Conservation (phyloP, 208 protist species). For the Trypanosoma vivax region DNA sequence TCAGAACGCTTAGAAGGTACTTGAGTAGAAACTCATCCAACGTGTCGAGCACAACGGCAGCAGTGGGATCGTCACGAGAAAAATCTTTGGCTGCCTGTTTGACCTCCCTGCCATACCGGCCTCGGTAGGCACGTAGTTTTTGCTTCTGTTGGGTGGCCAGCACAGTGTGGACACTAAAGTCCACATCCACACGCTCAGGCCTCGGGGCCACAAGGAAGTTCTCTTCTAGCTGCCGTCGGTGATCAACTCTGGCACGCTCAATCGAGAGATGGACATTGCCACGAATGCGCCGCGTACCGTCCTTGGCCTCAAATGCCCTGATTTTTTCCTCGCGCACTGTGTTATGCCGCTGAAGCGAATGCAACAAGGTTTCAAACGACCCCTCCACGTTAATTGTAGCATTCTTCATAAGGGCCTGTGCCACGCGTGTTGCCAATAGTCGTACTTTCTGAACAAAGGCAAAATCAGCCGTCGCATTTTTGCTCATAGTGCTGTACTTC, state of each 20-base stretch:
- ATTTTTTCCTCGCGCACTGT: conserved; percentile 75
- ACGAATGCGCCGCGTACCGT: conserved; percentile 79
- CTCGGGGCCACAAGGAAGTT: conserved; percentile 67
- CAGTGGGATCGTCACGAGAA: conserved; percentile 78
- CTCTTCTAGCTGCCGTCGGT: conserved; percentile 59
- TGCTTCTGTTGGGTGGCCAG: conserved; percentile 87
- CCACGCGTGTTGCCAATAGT: conserved; percentile 71
- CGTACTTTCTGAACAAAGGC: conserved; percentile 84
- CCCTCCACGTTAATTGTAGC: conserved; percentile 70
- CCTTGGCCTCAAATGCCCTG: conserved; percentile 76
- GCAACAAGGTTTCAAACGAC: conserved; percentile 53
- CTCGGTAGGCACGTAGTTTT: conserved; percentile 80
- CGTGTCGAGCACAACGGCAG: conserved; percentile 80
- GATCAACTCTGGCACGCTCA: conserved; percentile 39
- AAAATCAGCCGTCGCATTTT: conserved; percentile 67
- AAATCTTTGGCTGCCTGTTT: conserved; percentile 78
- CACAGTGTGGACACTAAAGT: conserved; percentile 82
- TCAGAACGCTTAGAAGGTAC: conserved; percentile 78
- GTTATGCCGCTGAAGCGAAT: conserved; percentile 68
- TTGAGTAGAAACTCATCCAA: conserved; percentile 87
- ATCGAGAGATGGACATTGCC: conserved; percentile 67
- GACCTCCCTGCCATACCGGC: conserved; percentile 73
- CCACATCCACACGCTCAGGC: conserved; percentile 81
- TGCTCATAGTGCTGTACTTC: conserved; percentile 69
- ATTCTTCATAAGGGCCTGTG: conserved; percentile 78